Base-by-base conservation (phyloP, 805 yeast genomes). In the Candida oleophila region DNA sequence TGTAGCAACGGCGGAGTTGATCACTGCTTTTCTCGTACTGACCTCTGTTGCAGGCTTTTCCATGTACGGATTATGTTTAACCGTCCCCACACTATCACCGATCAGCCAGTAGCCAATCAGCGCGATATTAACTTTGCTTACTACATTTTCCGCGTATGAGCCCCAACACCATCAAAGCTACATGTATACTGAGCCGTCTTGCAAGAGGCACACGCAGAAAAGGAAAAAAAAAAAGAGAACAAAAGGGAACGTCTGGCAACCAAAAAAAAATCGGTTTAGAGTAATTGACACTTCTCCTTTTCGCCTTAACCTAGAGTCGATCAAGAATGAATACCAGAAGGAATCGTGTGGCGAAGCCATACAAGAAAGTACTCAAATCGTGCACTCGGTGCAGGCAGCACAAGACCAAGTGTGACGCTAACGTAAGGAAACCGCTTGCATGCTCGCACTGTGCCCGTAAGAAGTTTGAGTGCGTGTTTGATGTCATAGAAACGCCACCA, bases 321-420 rank as follows among this genome's bases (percentile, higher is more conserved):
- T 25, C 11, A 36, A 19, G 4, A 5, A 36, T 36, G 39, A 36
- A 36, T 36, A 20, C 21, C 22, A 36, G 36, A 33, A 33, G 18
- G 14, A 36, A 15, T 15, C 21, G 39, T 12, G 39, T 36, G 21
- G 22, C 16, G n/a, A 19, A 41, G 15, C 38, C 45, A 3, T 42
- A 30, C 32, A 34, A 12, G 8, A 62, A 61, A 44, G 55, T 61
- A 8, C 49, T 81, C 38, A 81, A 82, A 54, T 77, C 87, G 9
- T 84, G 89, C 57, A 71, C 77, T 3, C 68, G 85, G 28, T 84
- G 89, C 60, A 71, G 89, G 32, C 78, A 78, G 55, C 85, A 82
- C 54, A 84, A 84, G 59, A 82, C 83, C 15, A 81, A 76, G 55
- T 84, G 89, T 61, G 84, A 83, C 56, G 83, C 83, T 11, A 51